Evolutionary conservation across 108 stramenopile species (phyloP).

Genomic region (Cyclotella baltica): DNA sequence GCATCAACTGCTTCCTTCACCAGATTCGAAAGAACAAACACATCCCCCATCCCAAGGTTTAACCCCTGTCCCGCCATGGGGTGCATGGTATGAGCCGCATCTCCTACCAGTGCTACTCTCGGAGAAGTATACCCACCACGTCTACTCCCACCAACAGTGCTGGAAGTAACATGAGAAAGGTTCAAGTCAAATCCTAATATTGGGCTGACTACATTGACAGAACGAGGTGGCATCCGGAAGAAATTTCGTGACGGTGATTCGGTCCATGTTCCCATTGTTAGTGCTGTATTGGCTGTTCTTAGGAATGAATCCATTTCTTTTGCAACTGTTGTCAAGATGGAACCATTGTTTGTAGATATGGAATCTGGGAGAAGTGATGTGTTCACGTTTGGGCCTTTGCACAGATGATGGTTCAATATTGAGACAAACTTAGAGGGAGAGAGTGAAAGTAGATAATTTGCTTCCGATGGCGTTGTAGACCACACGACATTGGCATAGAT

Average conservation of each 20-base stretch:
- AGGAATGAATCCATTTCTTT: slow-evolving; percentile 51
- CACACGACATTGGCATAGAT: slow-evolving; percentile 86
- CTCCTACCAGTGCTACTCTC: slow-evolving; percentile 88
- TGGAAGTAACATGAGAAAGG: slow-evolving; percentile 34
- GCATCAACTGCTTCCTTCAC: slow-evolving; percentile 66
- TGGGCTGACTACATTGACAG: slow-evolving; percentile 35
- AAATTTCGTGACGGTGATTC: slow-evolving; percentile 62
- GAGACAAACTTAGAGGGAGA: slow-evolving; percentile 46
- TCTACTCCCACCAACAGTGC: background rate
- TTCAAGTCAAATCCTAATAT: slow-evolving; percentile 51
- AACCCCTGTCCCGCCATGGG: slow-evolving; percentile 98
- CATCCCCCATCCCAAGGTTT: slow-evolving; percentile 95
- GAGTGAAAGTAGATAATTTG: slow-evolving; percentile 48
- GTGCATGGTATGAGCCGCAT: slow-evolving; percentile 97
- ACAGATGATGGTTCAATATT: slow-evolving; percentile 66
- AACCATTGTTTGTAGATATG: slow-evolving; percentile 3
- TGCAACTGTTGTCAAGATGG: slow-evolving; percentile 27
- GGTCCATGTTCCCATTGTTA: slow-evolving; percentile 62
- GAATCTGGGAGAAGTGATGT: slow-evolving; percentile 31
- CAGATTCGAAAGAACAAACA: slow-evolving; percentile 55
- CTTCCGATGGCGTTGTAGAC: slow-evolving; percentile 77
- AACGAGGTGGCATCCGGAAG: slow-evolving; percentile 59
- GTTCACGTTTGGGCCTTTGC: slow-evolving; percentile 69
- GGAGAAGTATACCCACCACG: slow-evolving; percentile 43
- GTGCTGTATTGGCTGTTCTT: slow-evolving; percentile 47